Conservation (phyloP, 1,139 yeast species). For the Zygosaccharomyces pseudobailii region DNA sequence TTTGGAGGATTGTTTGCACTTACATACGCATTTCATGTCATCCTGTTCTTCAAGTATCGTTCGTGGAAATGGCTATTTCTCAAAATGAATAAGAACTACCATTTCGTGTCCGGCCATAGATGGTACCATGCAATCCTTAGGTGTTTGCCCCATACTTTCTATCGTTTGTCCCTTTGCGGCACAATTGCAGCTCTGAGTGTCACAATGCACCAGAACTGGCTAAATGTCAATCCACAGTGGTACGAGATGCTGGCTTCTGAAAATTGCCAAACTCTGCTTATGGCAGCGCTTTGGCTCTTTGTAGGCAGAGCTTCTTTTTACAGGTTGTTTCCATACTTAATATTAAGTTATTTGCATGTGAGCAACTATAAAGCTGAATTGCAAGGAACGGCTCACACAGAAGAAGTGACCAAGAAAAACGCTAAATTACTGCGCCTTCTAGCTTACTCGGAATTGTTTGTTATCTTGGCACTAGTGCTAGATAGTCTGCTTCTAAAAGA, state of each 20-base stretch:
- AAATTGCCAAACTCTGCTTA: conserved; percentile 58
- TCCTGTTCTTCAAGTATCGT: conserved; percentile 32
- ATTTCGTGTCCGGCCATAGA: conserved; percentile 19
- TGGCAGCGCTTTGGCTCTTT: conserved; percentile 56
- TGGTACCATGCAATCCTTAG: conserved; percentile 41
- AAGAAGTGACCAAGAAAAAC: conserved; percentile 18
- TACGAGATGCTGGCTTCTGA: conserved; percentile 59
- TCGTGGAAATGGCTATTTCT: conserved; percentile 33
- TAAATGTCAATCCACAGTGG: conserved; percentile 49
- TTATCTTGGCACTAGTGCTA: conserved; percentile 47
- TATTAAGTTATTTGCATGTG: conserved; percentile 56
- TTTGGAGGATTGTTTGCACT: conserved; percentile 48
- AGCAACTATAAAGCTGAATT: conserved; percentile 42
- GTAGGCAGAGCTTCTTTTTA: conserved; percentile 57
- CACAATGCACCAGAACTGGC: conserved; percentile 56
- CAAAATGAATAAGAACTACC: conserved; percentile 21
- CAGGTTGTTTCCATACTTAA: conserved; percentile 56
- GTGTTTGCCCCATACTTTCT: conserved; percentile 42
- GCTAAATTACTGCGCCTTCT: conserved; percentile 43
- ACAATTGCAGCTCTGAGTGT: conserved; percentile 50
- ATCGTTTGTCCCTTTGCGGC: conserved; percentile 54
- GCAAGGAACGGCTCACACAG: conserved; percentile 36
- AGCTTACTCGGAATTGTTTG: conserved; percentile 56
- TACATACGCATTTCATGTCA: conserved; percentile 39
- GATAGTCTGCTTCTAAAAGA: conserved; percentile 59